Conservation (phyloP, 148 eudicot species). For the Heliamphora exappendiculata region DNA sequence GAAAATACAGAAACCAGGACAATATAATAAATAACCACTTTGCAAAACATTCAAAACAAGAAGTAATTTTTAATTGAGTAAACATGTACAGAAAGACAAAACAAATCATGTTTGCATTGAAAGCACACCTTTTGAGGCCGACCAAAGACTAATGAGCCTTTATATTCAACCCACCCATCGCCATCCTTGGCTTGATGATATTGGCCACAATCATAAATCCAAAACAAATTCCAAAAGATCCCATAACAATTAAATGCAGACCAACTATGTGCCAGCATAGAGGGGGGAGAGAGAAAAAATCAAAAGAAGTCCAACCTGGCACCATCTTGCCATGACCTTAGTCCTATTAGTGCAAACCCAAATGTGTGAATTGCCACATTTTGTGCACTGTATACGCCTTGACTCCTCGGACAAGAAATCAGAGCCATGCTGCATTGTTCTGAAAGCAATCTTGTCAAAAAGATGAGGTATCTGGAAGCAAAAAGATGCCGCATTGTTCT, state of each 20-base stretch:
- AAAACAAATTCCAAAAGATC: conserved; percentile 3
- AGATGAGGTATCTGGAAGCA: conserved; percentile 1
- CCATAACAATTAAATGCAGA: neutral
- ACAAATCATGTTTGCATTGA: neutral
- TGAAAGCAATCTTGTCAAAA: neutral
- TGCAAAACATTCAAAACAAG: neutral
- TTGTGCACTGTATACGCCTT: conserved; percentile 94
- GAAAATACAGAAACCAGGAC: neutral
- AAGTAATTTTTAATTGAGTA: neutral
- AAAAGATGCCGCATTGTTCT: neutral
- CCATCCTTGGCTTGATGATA: conserved; percentile 99
- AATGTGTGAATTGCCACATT: conserved; percentile 84
- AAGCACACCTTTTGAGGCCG: conserved; percentile 26
- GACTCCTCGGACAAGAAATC: conserved; percentile 90
- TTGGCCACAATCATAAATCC: conserved; percentile 79
- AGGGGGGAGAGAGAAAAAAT: neutral
- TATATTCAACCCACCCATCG: conserved; percentile 91
- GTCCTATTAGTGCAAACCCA: conserved; percentile 97
- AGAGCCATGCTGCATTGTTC: conserved; percentile 40
- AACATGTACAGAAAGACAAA: neutral
- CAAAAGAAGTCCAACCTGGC: conserved; percentile 56
- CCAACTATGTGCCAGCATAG: too few species aligned
- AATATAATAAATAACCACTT: neutral
- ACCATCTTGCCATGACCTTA: conserved; percentile 95
- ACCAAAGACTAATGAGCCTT: conserved; percentile 28